phyloP scores from a whole-genome alignment of 1,284 basidiomycete genomes.

The Agaricales sp. region DNA sequence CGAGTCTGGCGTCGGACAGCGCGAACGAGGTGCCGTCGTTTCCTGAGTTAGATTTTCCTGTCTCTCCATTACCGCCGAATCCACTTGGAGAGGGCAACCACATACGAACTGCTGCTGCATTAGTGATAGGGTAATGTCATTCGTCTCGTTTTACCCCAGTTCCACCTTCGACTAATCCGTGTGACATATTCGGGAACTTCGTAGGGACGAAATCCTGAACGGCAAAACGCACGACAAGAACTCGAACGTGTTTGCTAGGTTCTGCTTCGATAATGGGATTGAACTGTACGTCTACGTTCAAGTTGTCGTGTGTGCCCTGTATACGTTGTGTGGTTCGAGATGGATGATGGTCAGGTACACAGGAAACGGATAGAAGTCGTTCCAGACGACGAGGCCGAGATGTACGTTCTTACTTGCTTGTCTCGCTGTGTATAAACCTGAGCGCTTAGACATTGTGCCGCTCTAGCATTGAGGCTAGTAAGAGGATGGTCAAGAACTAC shows the following conservation, averaged over 20 bases:
- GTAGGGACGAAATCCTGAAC: constrained; percentile 75
- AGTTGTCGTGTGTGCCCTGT: constrained; percentile 1
- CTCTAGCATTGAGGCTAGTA: constrained; percentile 71
- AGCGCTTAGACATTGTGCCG: too few species aligned
- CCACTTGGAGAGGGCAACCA: constrained; percentile 57
- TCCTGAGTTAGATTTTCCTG: constrained; percentile 30
- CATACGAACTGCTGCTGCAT: constrained; percentile 62
- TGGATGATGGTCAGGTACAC: constrained; percentile 1
- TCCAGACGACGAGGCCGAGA: constrained; percentile 82
- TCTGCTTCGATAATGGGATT: constrained; percentile 82
- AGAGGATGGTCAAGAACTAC: constrained; percentile 72
- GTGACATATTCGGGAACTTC: too few species aligned
- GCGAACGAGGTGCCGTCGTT: too few species aligned
- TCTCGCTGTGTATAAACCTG: too few species aligned
- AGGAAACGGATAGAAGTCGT: constrained; percentile 89
- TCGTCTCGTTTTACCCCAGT: neutral
- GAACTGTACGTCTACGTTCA: constrained; percentile 52
- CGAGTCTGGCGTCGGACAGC: too few species aligned
- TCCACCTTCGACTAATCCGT: neutral
- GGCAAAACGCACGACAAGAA: constrained; percentile 87
- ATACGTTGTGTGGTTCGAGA: constrained; percentile 13
- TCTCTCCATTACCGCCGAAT: constrained; percentile 49
- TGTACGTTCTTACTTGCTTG: constrained; percentile 44
- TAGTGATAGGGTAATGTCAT: constrained; percentile 77
- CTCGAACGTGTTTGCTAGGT: constrained; percentile 76